phyloP scores from a whole-genome alignment of 768 basidiomycete species.

The Gloeopeniophorella convolvens region DNA sequence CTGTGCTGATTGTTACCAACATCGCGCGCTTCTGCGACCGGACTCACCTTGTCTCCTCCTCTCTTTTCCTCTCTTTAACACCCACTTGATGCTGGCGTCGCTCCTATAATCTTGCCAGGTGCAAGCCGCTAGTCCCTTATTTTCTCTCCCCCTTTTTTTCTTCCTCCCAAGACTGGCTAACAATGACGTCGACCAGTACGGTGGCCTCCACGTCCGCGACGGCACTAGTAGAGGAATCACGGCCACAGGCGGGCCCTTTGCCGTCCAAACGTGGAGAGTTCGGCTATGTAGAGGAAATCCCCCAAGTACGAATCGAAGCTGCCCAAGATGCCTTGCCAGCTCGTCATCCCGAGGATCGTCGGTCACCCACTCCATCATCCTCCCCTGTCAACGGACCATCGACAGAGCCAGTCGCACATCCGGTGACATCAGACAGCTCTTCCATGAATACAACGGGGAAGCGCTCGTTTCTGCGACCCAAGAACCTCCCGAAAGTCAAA shows the following conservation, averaged over 20 bases:
- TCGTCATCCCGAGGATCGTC: slow-evolving; percentile 44
- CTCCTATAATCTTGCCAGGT: slow-evolving; percentile 34
- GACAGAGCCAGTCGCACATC: not conserved
- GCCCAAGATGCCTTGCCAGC: slow-evolving; percentile 30
- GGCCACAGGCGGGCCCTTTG: slow-evolving; percentile 53
- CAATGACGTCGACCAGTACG: slow-evolving; percentile 28
- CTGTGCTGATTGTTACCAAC: not conserved
- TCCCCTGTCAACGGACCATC: not conserved
- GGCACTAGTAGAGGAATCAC: slow-evolving; percentile 25
- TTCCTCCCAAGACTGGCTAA: not conserved
- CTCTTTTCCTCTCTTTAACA: not conserved
- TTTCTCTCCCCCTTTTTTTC: slow-evolving; percentile 18
- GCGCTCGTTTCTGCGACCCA: slow-evolving; percentile 33
- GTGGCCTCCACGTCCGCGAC: slow-evolving; percentile 11
- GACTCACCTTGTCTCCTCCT: not conserved
- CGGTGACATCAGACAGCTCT: slow-evolving; percentile 16
- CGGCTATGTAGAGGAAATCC: slow-evolving; percentile 45
- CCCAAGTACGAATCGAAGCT: slow-evolving; percentile 12
- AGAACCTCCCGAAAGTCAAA: slow-evolving; percentile 31
- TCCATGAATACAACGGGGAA: slow-evolving; percentile 28
- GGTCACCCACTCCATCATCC: slow-evolving; percentile 15
- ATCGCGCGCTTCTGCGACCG: too few relatives aligned
- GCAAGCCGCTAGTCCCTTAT: slow-evolving; percentile 30
- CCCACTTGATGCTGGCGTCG: slow-evolving; percentile 18
- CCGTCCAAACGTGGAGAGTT: slow-evolving; percentile 63